Evolutionary conservation across 75 land plant species (phyloP).

Genomic region (Picea glauca): DNA sequence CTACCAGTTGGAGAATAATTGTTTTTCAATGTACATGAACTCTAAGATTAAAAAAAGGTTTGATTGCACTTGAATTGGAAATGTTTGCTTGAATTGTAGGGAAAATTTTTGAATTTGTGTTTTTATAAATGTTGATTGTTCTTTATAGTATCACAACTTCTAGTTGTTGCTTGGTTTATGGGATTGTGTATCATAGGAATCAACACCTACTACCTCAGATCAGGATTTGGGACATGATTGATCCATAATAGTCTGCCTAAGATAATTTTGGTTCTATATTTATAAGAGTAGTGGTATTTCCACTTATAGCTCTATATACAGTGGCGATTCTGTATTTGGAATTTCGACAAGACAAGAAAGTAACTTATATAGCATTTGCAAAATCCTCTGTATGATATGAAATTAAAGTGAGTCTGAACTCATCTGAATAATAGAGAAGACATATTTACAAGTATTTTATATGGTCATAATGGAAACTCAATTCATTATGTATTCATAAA

Average conservation of each 20-base stretch:
- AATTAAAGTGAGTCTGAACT: neutral
- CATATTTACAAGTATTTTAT: no score
- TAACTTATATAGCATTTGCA: neutral
- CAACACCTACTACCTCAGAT: slow-evolving; percentile 10
- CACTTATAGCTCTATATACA: neutral
- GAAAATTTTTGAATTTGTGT: no score
- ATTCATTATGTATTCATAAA: no score
- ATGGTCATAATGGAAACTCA: no score
- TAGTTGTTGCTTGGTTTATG: neutral
- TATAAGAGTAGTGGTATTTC: slow-evolving; percentile 6
- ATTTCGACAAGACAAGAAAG: neutral
- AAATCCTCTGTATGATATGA: neutral
- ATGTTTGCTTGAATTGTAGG: no score
- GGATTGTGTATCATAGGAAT: slow-evolving; percentile 3
- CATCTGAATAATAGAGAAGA: no score
- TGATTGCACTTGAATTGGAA: no score
- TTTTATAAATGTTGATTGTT: no score
- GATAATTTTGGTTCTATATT: neutral
- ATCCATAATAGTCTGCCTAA: slow-evolving; percentile 6
- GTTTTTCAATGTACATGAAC: no score
- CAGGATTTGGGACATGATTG: slow-evolving; percentile 8
- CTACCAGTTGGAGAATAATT: no score
- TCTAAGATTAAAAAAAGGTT: no score
- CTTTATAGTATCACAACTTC: neutral
- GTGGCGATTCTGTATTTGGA: slow-evolving; percentile 4